Base-by-base conservation (phyloP, 2,329 filamentous ascomycete genomes). In the Neofusicoccum parvum region DNA sequence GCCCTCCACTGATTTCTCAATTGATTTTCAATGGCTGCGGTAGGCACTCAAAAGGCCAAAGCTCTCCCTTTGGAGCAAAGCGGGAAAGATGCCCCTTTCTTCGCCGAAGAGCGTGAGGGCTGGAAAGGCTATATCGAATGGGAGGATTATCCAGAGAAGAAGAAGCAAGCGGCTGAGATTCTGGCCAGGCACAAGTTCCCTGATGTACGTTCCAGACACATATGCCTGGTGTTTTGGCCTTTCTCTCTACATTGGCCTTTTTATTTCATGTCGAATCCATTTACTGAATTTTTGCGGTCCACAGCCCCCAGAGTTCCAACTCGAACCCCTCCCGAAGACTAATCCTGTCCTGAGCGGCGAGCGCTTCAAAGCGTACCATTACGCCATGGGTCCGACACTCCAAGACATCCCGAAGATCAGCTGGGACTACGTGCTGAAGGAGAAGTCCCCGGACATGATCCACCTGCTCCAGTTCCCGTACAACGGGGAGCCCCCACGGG, bases 71-170 rank as follows among this genome's bases (percentile, higher is more conserved):
- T 2, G 27, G 15, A 15, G 11, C 27, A 34, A 9, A 10, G 27
- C 10, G 32, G 43, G 45, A 20, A 45, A 7, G 27, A 15, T n/a
- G 48, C n/a, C 12, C 60, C 60, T 11, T 64, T 43, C 60, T 84
- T 83, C 58, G 70, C 75, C 1, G 77, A 81, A 54, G 82, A 84
- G 67, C 72, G 73, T 7, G 72, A 78, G 32, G 82, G 81, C 7
- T 84, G 82, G 82, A 78, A 78, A 66, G 82, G 82, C 7, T 91
- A 90, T 67, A 81, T 92, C 5, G 88, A 90, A 70, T 90, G 88
- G 88, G 88, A 90, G 72, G 82, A 86, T 12, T 89, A 90, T 63
- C 88, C 89, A 0, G 87, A 90, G 54, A 91, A 90, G 75, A 89
- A 89, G 70, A 81, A 80, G 32, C 78, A 83, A 51, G 88, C 86